phyloP scores from a whole-genome alignment of 2,329 filamentous ascomycete genomes.

The Fusarium succisae region DNA sequence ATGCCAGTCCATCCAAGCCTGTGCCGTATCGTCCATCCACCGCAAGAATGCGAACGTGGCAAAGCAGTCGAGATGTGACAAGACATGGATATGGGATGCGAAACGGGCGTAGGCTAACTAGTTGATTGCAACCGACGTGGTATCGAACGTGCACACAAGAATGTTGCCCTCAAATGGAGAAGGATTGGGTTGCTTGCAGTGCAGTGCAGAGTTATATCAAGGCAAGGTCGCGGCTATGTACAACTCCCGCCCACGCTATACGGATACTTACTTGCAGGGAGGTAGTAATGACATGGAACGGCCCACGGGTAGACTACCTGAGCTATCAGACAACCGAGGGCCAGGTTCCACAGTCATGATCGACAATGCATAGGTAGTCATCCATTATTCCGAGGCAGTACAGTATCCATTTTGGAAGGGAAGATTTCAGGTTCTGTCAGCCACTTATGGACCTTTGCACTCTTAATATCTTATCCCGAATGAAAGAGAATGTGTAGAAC shows the following conservation, averaged over 20 bases:
- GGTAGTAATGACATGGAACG: background rate
- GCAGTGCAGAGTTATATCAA: background rate
- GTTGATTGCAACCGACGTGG: background rate
- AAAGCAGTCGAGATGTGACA: background rate
- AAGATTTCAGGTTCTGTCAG: too few species aligned
- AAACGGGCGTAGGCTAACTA: background rate
- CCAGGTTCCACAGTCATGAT: conserved; percentile 1
- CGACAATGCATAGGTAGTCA: background rate
- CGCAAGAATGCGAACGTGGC: background rate
- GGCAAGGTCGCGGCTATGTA: background rate
- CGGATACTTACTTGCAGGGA: background rate
- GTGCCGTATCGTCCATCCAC: background rate
- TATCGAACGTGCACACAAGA: background rate
- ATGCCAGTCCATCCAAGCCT: background rate
- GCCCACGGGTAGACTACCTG: background rate
- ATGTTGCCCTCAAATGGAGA: background rate
- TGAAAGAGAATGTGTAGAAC: background rate
- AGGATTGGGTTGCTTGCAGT: background rate
- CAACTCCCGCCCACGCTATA: background rate
- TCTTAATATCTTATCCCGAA: background rate
- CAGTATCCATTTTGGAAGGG: too few species aligned
- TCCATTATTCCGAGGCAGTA: background rate
- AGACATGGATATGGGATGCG: background rate
- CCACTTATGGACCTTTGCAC: too few species aligned
- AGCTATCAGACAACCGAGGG: background rate